Base-by-base conservation (phyloP, 2,329 filamentous ascomycete genomes). In the Pestalotiopsis sp. region DNA sequence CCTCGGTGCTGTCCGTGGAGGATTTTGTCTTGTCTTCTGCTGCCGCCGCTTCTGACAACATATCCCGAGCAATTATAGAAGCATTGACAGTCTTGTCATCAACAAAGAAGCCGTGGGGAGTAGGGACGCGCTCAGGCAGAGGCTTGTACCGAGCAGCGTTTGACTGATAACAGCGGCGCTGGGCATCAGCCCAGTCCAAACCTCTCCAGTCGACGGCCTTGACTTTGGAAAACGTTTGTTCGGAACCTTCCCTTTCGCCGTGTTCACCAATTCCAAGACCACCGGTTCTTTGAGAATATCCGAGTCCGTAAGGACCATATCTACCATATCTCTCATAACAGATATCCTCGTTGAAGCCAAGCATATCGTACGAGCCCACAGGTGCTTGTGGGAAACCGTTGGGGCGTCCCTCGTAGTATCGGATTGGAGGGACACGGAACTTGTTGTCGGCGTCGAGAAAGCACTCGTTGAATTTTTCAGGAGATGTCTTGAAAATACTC, bases 311-410 rank as follows among this genome's bases (percentile, higher is more conserved):
- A 0, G 95, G 93, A 0, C 93, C 95, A 38, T 96, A 89, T 71
- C 94, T 89, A 3, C 95, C 95, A 77, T 93, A 97, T 2, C 96
- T 88, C 73, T 99, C 96, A 77, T 97, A 98, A 82, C 96, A 99
- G 61, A 98, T 89, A 75, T 97, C 92, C 72, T 97, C 89, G 20
- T 92, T 89, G 45, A 98, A 83, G 0, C 90, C 91, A 13, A 98
- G 81, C 56, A 95, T 80, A 11, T 94, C 90, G 75, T 97, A 95
- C 0, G 94, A 97, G n/a, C 96, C 96, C 76, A 95, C 88, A 2
- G 93, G 89, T 69, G 94, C 89, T 63, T 96, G 89, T 0, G 96
- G 96, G 78, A 97, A 97, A 1, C 95, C 95, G 69, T 88, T 86
- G 0, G 94, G 92, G 2, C 96, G 88, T 3, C 95, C 95, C 12